phyloP scores from a whole-genome alignment of 1,284 basidiomycete genomes.

The Pseudozyma pruni region DNA sequence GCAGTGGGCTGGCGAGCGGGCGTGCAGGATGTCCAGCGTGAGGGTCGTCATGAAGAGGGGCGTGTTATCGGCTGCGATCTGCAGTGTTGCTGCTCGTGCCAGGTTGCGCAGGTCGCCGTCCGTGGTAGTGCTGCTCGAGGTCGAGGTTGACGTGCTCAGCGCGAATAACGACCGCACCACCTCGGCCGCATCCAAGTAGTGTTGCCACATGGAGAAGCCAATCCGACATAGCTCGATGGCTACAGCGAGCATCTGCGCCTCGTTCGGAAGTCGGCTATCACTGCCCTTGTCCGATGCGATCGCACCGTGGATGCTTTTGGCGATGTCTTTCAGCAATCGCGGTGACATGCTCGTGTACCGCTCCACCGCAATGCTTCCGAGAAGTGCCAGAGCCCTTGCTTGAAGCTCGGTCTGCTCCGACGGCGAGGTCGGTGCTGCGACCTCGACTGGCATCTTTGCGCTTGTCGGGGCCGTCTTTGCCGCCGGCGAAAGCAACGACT shows the following conservation, averaged over 20 bases:
- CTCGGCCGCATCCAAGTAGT: conserved; percentile 89
- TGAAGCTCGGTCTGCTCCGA: conserved; percentile 11
- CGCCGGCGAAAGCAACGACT: conserved; percentile 53
- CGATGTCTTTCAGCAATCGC: conserved; percentile 78
- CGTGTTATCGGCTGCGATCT: conserved; percentile 84
- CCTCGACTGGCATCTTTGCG: conserved; percentile 1
- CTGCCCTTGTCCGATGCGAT: conserved; percentile 23
- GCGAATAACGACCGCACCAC: conserved; percentile 86
- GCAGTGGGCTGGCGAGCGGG: conserved; percentile 80
- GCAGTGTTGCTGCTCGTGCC: conserved; percentile 83
- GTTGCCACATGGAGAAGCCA: conserved; percentile 92
- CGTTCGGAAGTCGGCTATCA: conserved; percentile 55
- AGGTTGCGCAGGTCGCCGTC: conserved; percentile 46
- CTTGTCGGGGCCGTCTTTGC: conserved; percentile 3
- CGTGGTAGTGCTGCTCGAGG: conserved; percentile 1
- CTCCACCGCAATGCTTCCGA: conserved; percentile 78
- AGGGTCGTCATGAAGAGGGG: conserved; percentile 95
- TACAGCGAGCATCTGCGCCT: conserved; percentile 73
- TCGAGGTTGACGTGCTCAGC: conserved; percentile 68
- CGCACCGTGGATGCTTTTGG: conserved; percentile 77
- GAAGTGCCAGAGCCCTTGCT: conserved; percentile 30
- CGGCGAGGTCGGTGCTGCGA: conserved; percentile 5
- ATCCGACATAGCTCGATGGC: conserved; percentile 89
- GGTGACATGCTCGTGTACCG: conserved; percentile 84
- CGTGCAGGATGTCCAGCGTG: conserved; percentile 87